A percentile compares a stretch with the other conserved stretches of the same genome.
Conservation (phyloP, 2,329 filamentous ascomycete genomes). For the Colletotrichum simmondsii region DNA sequence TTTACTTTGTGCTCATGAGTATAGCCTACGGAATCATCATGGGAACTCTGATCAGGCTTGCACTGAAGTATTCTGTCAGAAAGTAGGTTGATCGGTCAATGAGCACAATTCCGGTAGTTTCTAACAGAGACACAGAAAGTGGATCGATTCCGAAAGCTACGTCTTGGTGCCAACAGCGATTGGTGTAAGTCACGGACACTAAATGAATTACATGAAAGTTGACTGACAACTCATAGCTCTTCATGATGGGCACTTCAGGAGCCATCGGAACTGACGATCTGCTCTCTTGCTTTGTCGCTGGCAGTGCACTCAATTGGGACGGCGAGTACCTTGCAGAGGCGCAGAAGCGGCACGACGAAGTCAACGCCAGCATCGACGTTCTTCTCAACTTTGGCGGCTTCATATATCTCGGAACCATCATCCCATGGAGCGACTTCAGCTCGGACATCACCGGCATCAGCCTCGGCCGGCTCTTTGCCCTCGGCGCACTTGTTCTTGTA, state of each 20-base stretch:
- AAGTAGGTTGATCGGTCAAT: constrained; percentile 36
- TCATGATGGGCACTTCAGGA: constrained; percentile 67
- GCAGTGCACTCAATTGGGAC: constrained; percentile 71
- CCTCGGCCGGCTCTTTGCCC: constrained; percentile 56
- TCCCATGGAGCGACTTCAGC: constrained; percentile 67
- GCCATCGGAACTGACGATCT: constrained; percentile 69
- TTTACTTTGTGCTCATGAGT: constrained; percentile 68
- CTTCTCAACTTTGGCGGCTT: constrained; percentile 70
- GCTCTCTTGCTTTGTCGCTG: constrained; percentile 70
- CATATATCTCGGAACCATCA: constrained; percentile 66
- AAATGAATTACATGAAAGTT: background rate
- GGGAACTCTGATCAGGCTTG: constrained; percentile 59
- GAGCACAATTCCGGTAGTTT: no score
- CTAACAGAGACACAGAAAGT: constrained; percentile 49
- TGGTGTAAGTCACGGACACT: constrained; percentile 47
- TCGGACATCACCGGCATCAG: constrained; percentile 65
- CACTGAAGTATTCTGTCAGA: constrained; percentile 54
- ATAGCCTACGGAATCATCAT: constrained; percentile 62
- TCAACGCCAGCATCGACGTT: constrained; percentile 68
- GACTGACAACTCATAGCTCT: constrained; percentile 52
- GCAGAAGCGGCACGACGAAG: constrained; percentile 67
- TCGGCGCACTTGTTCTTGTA: constrained; percentile 63
- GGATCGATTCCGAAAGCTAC: constrained; percentile 67
- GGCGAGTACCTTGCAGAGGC: constrained; percentile 68
- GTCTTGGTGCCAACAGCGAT: constrained; percentile 62